Conservation (phyloP, 2,329 filamentous ascomycete genomes). For the Knoxdaviesia proteae region DNA sequence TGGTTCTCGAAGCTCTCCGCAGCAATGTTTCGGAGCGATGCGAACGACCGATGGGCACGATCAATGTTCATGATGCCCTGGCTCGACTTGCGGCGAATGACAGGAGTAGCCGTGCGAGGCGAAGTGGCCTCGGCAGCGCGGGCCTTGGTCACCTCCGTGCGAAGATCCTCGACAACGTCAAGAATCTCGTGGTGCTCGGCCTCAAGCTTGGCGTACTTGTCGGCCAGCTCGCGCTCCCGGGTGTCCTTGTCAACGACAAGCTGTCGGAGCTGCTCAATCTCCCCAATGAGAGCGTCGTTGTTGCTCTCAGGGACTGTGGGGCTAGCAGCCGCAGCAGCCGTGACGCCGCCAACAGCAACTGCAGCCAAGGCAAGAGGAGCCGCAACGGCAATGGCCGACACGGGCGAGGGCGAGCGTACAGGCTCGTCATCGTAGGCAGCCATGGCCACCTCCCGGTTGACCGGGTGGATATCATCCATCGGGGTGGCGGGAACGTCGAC, state of each 20-base stretch:
- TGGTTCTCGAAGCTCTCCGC: slow-evolving; percentile 64
- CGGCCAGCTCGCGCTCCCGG: slow-evolving; percentile 49
- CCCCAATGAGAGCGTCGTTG: slow-evolving; percentile 30
- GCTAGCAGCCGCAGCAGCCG: background rate
- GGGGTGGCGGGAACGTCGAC: background rate
- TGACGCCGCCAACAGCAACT: background rate
- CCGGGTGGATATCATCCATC: slow-evolving; percentile 2
- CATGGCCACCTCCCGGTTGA: slow-evolving; percentile 1
- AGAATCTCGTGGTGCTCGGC: slow-evolving; percentile 63
- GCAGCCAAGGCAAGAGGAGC: slow-evolving; percentile 1
- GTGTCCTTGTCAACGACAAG: slow-evolving; percentile 59
- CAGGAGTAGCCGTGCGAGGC: slow-evolving; percentile 44
- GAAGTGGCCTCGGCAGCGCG: slow-evolving; percentile 38
- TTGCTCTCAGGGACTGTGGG: background rate
- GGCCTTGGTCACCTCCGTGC: slow-evolving; percentile 66
- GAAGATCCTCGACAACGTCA: slow-evolving; percentile 76
- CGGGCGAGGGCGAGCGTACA: background rate
- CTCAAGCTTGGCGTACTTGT: slow-evolving; percentile 69
- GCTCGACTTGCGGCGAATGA: slow-evolving; percentile 83
- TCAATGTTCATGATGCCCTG: slow-evolving; percentile 76
- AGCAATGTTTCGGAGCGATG: slow-evolving; percentile 73
- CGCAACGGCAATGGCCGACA: background rate
- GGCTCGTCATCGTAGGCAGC: background rate
- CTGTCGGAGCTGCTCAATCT: slow-evolving; percentile 50
- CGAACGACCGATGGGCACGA: slow-evolving; percentile 77